Conservation (phyloP, 805 yeast species). For the Candida boleticola region DNA sequence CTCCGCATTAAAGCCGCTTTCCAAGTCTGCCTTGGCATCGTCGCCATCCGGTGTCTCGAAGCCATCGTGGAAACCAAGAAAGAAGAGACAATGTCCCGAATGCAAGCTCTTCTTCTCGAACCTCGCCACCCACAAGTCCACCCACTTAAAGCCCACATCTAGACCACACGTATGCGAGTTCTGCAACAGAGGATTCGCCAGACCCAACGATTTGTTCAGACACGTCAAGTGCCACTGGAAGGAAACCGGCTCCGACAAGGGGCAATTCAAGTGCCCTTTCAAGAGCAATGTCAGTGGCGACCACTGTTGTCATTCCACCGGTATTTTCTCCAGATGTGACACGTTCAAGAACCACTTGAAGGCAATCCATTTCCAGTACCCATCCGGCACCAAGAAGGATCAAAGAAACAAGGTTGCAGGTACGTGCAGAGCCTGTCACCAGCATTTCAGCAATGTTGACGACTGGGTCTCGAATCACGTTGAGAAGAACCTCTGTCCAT, state of each 20-base stretch:
- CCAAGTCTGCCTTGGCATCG: not conserved
- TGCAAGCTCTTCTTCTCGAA: slow-evolving; percentile 71
- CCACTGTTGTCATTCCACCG: slow-evolving; percentile 72
- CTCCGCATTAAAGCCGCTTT: not conserved
- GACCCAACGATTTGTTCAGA: slow-evolving; percentile 82
- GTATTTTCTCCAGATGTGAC: slow-evolving; percentile 85
- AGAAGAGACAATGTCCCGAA: slow-evolving; percentile 70
- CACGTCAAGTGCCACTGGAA: slow-evolving; percentile 86
- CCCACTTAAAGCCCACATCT: slow-evolving; percentile 67
- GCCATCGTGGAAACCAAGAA: slow-evolving; percentile 45
- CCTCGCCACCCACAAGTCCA: slow-evolving; percentile 78
- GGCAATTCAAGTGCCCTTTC: slow-evolving; percentile 80
- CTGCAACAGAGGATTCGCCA: slow-evolving; percentile 82
- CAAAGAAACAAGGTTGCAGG: slow-evolving; percentile 71
- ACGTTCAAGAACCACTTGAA: slow-evolving; percentile 89
- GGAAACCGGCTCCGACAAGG: slow-evolving; percentile 63
- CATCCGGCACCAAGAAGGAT: slow-evolving; percentile 78
- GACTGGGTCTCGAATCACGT: slow-evolving; percentile 79
- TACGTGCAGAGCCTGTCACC: slow-evolving; percentile 73
- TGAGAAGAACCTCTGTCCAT: slow-evolving; percentile 45
- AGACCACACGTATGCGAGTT: slow-evolving; percentile 77
- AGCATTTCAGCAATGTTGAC: slow-evolving; percentile 64
- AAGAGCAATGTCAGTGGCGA: slow-evolving; percentile 30
- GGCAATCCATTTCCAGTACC: slow-evolving; percentile 87
- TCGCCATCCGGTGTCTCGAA: not conserved